Evolutionary conservation across 2,329 filamentous ascomycete species (phyloP).

Genomic region (Stachybotrys chlorohalonatus): DNA sequence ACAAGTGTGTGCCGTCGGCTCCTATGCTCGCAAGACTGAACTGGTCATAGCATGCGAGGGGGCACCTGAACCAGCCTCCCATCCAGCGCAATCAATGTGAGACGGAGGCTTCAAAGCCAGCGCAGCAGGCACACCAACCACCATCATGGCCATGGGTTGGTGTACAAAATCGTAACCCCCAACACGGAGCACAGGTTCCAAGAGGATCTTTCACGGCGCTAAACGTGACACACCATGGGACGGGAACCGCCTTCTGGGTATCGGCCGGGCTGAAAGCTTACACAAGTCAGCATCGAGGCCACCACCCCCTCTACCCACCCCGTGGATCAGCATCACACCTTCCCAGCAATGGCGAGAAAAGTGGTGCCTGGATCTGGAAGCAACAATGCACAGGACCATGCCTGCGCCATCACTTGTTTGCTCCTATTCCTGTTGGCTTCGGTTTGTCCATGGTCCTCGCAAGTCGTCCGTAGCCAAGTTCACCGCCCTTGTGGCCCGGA

Average conservation of each 20-base stretch:
- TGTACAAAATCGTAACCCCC: not conserved
- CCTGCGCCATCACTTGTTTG: not conserved
- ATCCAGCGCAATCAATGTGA: not conserved
- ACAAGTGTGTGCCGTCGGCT: not conserved
- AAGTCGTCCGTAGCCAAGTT: too few relatives aligned
- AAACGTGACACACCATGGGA: not conserved
- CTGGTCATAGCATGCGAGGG: not conserved
- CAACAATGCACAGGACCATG: not conserved
- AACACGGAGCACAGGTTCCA: not conserved
- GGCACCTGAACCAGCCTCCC: not conserved
- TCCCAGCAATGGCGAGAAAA: not conserved
- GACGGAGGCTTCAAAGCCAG: not conserved
- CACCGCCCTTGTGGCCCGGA: too few relatives aligned
- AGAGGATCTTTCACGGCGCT: not conserved
- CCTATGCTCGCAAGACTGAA: not conserved
- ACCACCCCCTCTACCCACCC: not conserved
- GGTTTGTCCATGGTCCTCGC: too few relatives aligned
- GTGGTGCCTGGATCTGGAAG: not conserved
- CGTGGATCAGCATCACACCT: not conserved
- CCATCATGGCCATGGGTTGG: not conserved
- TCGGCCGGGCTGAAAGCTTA: not conserved
- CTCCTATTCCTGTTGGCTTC: too few relatives aligned
- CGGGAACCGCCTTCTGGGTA: not conserved
- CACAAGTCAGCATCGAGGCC: not conserved
- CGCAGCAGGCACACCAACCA: not conserved